Percentiles rank a stretch among this genome's conserved stretches.
Evolutionary conservation across 2,329 filamentous ascomycete genomes (phyloP).

Genomic region (Pestalotiopsis sp.): DNA sequence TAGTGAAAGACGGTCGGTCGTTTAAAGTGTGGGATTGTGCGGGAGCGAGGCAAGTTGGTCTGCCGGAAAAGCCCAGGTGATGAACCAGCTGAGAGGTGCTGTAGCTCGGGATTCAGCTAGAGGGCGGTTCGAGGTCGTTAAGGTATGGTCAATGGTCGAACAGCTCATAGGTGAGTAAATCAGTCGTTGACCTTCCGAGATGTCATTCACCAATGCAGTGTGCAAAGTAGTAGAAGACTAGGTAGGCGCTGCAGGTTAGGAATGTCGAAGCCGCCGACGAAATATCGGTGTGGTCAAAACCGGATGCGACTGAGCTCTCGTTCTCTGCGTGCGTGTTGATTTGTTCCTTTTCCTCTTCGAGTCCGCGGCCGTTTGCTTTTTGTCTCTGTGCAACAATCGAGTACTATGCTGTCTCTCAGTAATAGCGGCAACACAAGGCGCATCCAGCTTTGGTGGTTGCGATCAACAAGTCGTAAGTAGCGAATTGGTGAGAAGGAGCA

Average conservation of each 20-base stretch:
- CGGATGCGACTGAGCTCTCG: neutral
- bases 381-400: neutral
- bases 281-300: neutral
- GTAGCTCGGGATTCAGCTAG: neutral
- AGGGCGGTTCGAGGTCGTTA: neutral
- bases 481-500: neutral
- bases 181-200: neutral
- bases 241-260: neutral
- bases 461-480: neutral
- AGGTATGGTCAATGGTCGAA: neutral
- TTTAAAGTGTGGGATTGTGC: constrained; percentile 12
- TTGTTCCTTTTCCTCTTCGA: neutral
- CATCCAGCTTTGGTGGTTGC: neutral
- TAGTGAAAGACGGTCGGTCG: constrained; percentile 11
- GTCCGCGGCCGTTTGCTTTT: constrained; percentile 5
- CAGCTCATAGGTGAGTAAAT: neutral
- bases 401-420: neutral
- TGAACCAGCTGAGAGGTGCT: neutral
- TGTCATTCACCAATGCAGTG: neutral
- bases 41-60: neutral
- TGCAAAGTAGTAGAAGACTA: neutral
- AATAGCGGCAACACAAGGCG: neutral
- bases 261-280: neutral
- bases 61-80: neutral
- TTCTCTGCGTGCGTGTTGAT: neutral